Evolutionary conservation across 148 eudicot species (phyloP).

Genomic region (Chenopodium formosanum): DNA sequence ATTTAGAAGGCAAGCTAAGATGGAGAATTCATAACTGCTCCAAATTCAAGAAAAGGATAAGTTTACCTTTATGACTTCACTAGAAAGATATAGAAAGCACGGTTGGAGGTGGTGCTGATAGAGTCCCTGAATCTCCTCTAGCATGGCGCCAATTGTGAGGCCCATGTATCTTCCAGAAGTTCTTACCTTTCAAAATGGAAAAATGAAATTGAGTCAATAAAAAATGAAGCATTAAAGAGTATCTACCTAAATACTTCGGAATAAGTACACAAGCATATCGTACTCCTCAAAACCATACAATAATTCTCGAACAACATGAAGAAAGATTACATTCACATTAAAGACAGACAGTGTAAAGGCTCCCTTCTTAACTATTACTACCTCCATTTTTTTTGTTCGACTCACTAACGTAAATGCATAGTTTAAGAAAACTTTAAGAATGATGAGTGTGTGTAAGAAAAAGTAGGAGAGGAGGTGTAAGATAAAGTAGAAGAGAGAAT

Average conservation of each 20-base stretch:
- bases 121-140: constrained; percentile 90
- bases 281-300: neutral
- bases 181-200: constrained; percentile 61
- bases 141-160: constrained; percentile 89
- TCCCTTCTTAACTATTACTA: too few species aligned
- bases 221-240: neutral
- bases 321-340: neutral
- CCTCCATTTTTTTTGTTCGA: too few species aligned
- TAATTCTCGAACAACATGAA: neutral
- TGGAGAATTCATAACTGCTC: constrained; percentile 2
- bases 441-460: too few species aligned
- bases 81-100: constrained; percentile 95
- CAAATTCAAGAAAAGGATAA: neutral
- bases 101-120: constrained; percentile 93
- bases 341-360: neutral
- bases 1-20: constrained; percentile 19
- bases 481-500: too few species aligned
- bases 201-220: constrained; percentile 15
- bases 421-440: too few species aligned
- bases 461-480: too few species aligned
- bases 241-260: neutral
- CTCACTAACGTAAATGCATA: too few species aligned
- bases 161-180: constrained; percentile 96
- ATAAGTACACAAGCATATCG: neutral
- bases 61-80: constrained; percentile 95